phyloP scores from a whole-genome alignment of 225 moss, liverwort and hornwort species.

The Rhytidiadelphus loreus region DNA sequence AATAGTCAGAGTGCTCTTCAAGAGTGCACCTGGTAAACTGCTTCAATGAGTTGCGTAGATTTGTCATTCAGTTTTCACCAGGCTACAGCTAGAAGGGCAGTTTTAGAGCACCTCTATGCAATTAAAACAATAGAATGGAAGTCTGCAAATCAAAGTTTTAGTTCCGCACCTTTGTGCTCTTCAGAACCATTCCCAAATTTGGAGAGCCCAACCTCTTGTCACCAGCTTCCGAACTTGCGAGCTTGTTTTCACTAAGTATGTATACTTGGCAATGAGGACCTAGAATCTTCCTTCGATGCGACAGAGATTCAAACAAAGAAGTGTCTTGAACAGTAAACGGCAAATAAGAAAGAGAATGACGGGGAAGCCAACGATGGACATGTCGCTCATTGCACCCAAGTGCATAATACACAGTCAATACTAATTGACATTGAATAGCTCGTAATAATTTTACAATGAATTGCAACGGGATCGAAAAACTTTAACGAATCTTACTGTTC shows the following conservation, averaged over 20 bases:
- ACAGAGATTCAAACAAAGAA: background rate
- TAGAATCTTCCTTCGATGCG: background rate
- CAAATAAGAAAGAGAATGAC: background rate
- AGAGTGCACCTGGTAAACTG: background rate
- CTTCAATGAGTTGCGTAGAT: background rate
- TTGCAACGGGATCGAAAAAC: constrained; percentile 1
- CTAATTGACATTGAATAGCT: constrained; percentile 6
- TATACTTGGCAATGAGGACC: background rate
- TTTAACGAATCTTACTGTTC: background rate
- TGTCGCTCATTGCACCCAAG: background rate
- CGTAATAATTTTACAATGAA: constrained; percentile 6
- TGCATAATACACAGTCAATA: background rate
- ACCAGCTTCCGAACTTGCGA: background rate
- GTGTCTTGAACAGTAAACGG: background rate
- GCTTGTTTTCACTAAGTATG: background rate
- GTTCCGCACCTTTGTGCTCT: background rate
- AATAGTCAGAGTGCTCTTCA: background rate
- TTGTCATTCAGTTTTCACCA: background rate
- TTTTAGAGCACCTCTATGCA: background rate
- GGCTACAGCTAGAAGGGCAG: background rate
- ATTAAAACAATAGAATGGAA: background rate
- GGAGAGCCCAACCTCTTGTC: background rate
- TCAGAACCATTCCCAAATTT: background rate
- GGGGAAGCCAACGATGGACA: background rate
- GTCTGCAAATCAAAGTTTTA: background rate